phyloP scores from a whole-genome alignment of 139 green algal genomes.

The Picochlorum sp. region DNA sequence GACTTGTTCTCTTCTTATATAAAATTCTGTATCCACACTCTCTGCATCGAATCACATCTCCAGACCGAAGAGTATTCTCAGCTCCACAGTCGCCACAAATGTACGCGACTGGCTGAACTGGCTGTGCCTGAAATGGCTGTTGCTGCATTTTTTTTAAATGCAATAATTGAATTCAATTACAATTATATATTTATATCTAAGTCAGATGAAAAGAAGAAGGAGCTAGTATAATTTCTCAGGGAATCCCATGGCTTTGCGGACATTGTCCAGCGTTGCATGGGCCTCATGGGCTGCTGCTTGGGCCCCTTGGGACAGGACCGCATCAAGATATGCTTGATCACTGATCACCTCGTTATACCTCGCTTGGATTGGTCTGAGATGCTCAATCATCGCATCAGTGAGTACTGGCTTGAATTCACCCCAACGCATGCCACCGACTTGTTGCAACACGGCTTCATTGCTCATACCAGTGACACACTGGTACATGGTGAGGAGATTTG shows the following conservation, averaged over 20 bases:
- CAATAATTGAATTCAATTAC: no score
- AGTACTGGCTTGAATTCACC: constrained; percentile 92
- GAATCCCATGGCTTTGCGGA: constrained; percentile 34
- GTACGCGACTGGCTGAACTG: constrained; percentile 47
- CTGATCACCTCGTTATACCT: constrained; percentile 35
- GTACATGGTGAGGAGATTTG: constrained; percentile 96
- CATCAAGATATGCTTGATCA: constrained; percentile 39
- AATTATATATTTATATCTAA: no score
- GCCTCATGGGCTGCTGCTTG: constrained; percentile 15
- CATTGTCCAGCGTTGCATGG: constrained; percentile 25
- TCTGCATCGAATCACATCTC: constrained; percentile 87
- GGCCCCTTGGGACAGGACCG: constrained; percentile 24
- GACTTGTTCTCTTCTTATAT: constrained; percentile 98
- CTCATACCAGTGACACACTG: constrained; percentile 67
- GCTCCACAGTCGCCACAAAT: constrained; percentile 82
- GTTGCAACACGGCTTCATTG: constrained; percentile 52
- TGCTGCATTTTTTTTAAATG: no score
- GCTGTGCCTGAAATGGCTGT: no score
- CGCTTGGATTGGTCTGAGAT: constrained; percentile 82
- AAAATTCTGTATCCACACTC: constrained; percentile 96
- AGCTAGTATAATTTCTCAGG: constrained; percentile 8
- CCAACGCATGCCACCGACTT: constrained; percentile 75
- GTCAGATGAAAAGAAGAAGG: no score
- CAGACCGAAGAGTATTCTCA: constrained; percentile 75
- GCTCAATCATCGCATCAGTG: constrained; percentile 85